Evolutionary conservation across 1,139 yeast species (phyloP).

Genomic region (Candida tropicalis): DNA sequence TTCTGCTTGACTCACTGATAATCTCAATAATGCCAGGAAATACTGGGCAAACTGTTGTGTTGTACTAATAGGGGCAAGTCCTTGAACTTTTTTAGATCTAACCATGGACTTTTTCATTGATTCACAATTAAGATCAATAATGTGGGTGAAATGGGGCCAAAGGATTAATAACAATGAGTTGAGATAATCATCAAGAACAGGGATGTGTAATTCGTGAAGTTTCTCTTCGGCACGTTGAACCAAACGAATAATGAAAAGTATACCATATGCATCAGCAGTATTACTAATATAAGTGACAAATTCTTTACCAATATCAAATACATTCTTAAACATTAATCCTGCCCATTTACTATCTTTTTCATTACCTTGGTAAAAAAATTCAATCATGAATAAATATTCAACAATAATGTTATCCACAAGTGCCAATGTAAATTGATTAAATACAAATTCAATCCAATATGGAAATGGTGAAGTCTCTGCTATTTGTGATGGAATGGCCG

Average conservation of each 20-base stretch:
- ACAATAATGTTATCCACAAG: conserved; percentile 75
- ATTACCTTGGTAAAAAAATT: conserved; percentile 62
- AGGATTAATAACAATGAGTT: conserved; percentile 65
- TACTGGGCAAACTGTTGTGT: conserved; percentile 83
- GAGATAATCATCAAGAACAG: conserved; percentile 74
- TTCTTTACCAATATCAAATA: conserved; percentile 45
- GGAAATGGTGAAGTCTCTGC: conserved; percentile 75
- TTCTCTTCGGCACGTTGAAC: conserved; percentile 65
- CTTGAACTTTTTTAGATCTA: conserved; percentile 28
- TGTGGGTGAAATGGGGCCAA: conserved; percentile 85
- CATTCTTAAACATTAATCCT: conserved; percentile 54
- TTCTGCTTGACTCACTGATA: conserved; percentile 56
- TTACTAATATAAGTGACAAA: conserved; percentile 25
- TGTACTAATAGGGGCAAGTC: conserved; percentile 57
- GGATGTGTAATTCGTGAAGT: conserved; percentile 67
- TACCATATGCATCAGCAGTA: conserved; percentile 73
- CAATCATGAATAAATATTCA: conserved; percentile 73
- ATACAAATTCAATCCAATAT: conserved; percentile 74
- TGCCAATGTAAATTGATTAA: conserved; percentile 73
- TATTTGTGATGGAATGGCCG: conserved; percentile 78
- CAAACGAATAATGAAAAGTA: conserved; percentile 74
- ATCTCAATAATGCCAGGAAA: conserved; percentile 68
- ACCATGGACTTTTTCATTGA: conserved; percentile 47
- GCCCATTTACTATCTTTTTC: conserved; percentile 50
- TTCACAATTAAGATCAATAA: conserved; percentile 78